Conservation (phyloP, 2,329 filamentous ascomycete genomes). For the Xylaria sp. region DNA sequence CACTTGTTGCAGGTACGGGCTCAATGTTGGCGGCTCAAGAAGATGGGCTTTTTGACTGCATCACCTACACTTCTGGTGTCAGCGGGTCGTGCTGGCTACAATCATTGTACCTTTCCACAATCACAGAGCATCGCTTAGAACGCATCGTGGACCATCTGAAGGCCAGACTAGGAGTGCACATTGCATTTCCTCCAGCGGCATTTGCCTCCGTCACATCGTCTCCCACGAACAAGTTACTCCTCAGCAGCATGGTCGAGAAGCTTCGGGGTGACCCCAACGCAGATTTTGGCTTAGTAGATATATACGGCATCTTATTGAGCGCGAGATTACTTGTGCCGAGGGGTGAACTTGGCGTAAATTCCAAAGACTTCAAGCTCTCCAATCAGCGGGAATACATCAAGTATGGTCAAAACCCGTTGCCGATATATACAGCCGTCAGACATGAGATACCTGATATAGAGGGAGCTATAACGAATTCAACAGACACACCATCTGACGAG, state of each 20-base stretch:
- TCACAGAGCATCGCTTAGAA: slow-evolving; percentile 70
- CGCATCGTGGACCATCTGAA: slow-evolving; percentile 85
- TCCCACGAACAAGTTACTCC: slow-evolving; percentile 89
- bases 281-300: slow-evolving; percentile 88
- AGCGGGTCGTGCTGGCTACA: slow-evolving; percentile 98
- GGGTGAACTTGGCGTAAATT: slow-evolving; percentile 78
- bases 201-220: slow-evolving; percentile 82
- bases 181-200: slow-evolving; percentile 88
- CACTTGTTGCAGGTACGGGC: slow-evolving; percentile 87
- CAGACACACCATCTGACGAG: slow-evolving; percentile 49
- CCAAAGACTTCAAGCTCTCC: slow-evolving; percentile 86
- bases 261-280: slow-evolving; percentile 80
- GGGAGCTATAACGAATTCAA: slow-evolving; percentile 45
- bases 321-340: slow-evolving; percentile 85
- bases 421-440: slow-evolving; percentile 93
- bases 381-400: slow-evolving; percentile 80
- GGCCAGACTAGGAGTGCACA: slow-evolving; percentile 81
- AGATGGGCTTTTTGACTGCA: slow-evolving; percentile 88
- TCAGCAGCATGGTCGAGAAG: slow-evolving; percentile 90
- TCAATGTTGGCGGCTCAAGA: slow-evolving; percentile 85
- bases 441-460: slow-evolving; percentile 85
- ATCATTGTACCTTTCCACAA: slow-evolving; percentile 81
- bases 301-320: slow-evolving; percentile 86
- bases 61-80: slow-evolving; percentile 93
- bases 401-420: slow-evolving; percentile 81